Evolutionary conservation across 495 filamentous ascomycete species (phyloP).

Genomic region (Pseudomonodictys pantanalensis): DNA sequence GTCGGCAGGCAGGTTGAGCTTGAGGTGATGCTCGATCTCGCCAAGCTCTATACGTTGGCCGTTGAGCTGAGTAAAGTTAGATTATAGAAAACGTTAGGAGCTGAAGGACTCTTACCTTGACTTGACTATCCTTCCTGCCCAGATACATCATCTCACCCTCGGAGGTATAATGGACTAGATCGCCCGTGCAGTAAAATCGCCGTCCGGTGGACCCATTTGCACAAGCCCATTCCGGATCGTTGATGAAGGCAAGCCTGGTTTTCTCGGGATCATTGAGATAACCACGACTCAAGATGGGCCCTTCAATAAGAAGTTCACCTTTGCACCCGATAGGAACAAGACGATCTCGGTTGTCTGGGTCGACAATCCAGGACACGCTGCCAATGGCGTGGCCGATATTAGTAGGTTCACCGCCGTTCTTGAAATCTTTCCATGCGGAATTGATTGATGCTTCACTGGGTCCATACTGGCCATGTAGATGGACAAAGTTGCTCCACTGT

Average conservation of each 20-base stretch:
- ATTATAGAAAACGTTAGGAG: too few relatives aligned
- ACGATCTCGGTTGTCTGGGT: slow-evolving; percentile 14
- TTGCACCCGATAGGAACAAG: slow-evolving; percentile 27
- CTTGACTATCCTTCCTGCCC: slow-evolving; percentile 36
- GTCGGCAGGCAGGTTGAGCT: slow-evolving; percentile 20
- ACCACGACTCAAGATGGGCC: slow-evolving; percentile 32
- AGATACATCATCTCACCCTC: slow-evolving; percentile 32
- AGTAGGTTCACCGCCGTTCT: slow-evolving; percentile 22
- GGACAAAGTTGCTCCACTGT: slow-evolving; percentile 13
- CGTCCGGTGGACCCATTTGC: slow-evolving; percentile 14
- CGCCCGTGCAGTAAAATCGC: slow-evolving; percentile 34
- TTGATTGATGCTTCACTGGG: slow-evolving; percentile 28
- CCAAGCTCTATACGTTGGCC: slow-evolving; percentile 38
- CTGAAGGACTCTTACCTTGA: slow-evolving; percentile 24
- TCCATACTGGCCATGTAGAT: slow-evolving; percentile 26
- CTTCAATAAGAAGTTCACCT: slow-evolving; percentile 33
- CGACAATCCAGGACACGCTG: slow-evolving; percentile 27
- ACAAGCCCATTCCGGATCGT: slow-evolving; percentile 21
- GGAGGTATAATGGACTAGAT: slow-evolving; percentile 32
- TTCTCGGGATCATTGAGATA: slow-evolving; percentile 33
- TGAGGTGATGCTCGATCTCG: slow-evolving; percentile 35
- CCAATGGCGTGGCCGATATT: slow-evolving; percentile 32
- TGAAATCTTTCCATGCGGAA: slow-evolving; percentile 19
- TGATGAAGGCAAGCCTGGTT: slow-evolving; percentile 25
- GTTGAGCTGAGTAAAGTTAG: slow-evolving; percentile 11